phyloP scores from a whole-genome alignment of 192 early-diverging fungal genomes.

The Phycomyces nitens region DNA sequence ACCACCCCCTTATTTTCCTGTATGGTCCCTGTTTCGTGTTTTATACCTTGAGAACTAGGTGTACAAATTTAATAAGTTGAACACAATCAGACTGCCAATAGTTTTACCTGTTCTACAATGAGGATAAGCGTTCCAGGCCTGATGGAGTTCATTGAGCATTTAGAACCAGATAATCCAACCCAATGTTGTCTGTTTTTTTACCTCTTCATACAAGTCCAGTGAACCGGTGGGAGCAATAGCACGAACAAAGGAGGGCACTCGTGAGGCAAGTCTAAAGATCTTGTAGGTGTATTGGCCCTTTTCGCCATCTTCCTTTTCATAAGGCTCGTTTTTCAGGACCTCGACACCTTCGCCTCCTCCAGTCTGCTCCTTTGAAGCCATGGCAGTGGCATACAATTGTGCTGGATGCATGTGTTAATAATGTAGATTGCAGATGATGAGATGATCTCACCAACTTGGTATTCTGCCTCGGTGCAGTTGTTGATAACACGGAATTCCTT shows the following conservation, averaged over 20 bases:
- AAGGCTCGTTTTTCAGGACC: constrained; percentile 73
- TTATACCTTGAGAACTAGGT: constrained; percentile 10
- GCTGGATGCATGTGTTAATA: constrained; percentile 38
- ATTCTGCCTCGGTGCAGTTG: constrained; percentile 72
- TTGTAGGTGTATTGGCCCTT: constrained; percentile 83
- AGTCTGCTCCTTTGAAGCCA: constrained; percentile 74
- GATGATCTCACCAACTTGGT: constrained; percentile 45
- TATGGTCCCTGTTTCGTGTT: not conserved
- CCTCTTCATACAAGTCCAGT: constrained; percentile 68
- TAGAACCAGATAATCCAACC: constrained; percentile 2
- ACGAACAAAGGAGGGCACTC: constrained; percentile 58
- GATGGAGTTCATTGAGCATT: not conserved
- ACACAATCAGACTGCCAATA: not conserved
- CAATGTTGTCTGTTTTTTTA: too few relatives aligned
- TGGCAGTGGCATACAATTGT: constrained; percentile 72
- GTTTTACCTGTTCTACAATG: constrained; percentile 50
- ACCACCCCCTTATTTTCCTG: constrained; percentile 6
- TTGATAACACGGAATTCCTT: constrained; percentile 76
- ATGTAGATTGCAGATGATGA: constrained; percentile 5
- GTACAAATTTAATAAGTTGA: not conserved
- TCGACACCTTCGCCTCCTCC: constrained; percentile 81
- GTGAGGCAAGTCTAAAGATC: constrained; percentile 55
- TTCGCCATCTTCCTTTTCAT: constrained; percentile 60
- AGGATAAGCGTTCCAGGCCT: constrained; percentile 82
- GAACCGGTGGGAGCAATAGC: constrained; percentile 60